Evolutionary conservation across 805 yeast species (phyloP).

Genomic region (Candida vartiovaarae): DNA sequence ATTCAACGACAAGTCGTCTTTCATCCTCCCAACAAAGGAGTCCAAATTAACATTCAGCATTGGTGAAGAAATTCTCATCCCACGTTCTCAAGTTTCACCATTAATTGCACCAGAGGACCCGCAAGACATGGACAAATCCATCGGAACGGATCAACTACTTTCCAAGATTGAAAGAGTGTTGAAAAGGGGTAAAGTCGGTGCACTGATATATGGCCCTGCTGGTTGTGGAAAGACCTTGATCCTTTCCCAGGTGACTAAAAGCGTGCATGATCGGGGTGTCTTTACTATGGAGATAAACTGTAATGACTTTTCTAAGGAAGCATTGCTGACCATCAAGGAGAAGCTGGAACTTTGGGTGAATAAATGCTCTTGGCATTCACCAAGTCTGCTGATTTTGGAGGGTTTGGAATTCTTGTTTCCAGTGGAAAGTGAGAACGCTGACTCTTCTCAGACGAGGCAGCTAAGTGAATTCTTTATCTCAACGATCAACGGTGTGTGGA

Average conservation of each 20-base stretch:
- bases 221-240: constrained; percentile 79
- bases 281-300: constrained; percentile 47
- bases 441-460: constrained; percentile 55
- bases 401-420: constrained; percentile 69
- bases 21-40: constrained; percentile 33
- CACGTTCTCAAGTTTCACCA: constrained; percentile 16
- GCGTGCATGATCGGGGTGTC: constrained; percentile 33
- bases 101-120: background rate
- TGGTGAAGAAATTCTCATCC: constrained; percentile 36
- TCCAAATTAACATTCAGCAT: constrained; percentile 36
- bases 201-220: constrained; percentile 61
- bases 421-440: constrained; percentile 51
- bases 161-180: constrained; percentile 33
- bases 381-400: constrained; percentile 69
- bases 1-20: constrained; percentile 34
- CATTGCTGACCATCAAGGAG: constrained; percentile 37
- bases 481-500: constrained; percentile 33
- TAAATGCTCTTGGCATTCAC: constrained; percentile 67
- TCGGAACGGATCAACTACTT: constrained; percentile 50
- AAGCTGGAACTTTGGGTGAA: constrained; percentile 37
- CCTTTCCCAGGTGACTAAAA: constrained; percentile 33
- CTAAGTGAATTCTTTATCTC: constrained; percentile 54
- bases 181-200: constrained; percentile 42
- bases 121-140: constrained; percentile 25
- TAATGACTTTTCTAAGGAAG: constrained; percentile 50